Percentiles rank a stretch among this genome's conserved stretches.
Conservation (phyloP, 2,329 filamentous ascomycete species). For the Neofusicoccum umdonicola region DNA sequence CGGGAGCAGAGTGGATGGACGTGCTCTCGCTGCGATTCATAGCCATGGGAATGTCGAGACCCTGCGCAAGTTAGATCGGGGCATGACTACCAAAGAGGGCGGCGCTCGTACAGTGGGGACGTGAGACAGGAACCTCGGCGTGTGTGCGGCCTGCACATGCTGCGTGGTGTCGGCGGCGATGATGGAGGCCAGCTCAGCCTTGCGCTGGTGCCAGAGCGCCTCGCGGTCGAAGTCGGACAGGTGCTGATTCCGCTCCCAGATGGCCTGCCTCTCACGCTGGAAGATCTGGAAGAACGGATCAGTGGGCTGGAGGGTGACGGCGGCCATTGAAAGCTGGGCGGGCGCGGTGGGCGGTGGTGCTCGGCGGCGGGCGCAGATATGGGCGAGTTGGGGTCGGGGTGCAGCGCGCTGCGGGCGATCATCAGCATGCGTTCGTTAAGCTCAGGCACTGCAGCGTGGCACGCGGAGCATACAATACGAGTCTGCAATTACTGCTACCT, state of each 20-base stretch:
- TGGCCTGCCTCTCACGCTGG: conserved; percentile 35
- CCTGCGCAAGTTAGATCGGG: conserved; percentile 32
- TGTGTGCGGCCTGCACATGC: conserved; percentile 28
- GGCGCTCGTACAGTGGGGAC: conserved; percentile 31
- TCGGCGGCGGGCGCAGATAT: not conserved
- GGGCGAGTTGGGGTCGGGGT: not conserved
- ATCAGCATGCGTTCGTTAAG: conserved; percentile 6
- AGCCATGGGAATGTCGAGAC: conserved; percentile 22
- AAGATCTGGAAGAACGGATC: conserved; percentile 28
- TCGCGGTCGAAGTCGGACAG: conserved; percentile 36
- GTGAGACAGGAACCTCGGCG: conserved; percentile 35
- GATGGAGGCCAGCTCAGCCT: conserved; percentile 24
- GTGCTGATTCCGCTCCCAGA: conserved; percentile 33
- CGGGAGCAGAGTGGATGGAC: conserved; percentile 33
- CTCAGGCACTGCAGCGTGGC: not conserved
- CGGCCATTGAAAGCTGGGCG: conserved; percentile 15
- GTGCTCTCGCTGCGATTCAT: conserved; percentile 28
- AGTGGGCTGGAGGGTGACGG: conserved; percentile 14
- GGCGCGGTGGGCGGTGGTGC: not conserved
- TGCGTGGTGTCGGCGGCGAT: conserved; percentile 20
- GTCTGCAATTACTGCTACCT: conserved; percentile 6
- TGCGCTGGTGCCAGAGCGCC: conserved; percentile 32
- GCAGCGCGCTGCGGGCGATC: not conserved
- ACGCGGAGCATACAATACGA: conserved; percentile 1
- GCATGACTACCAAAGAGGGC: conserved; percentile 26